phyloP scores from a whole-genome alignment of 2,329 filamentous ascomycete species.

The Hypomyces rosellus region DNA sequence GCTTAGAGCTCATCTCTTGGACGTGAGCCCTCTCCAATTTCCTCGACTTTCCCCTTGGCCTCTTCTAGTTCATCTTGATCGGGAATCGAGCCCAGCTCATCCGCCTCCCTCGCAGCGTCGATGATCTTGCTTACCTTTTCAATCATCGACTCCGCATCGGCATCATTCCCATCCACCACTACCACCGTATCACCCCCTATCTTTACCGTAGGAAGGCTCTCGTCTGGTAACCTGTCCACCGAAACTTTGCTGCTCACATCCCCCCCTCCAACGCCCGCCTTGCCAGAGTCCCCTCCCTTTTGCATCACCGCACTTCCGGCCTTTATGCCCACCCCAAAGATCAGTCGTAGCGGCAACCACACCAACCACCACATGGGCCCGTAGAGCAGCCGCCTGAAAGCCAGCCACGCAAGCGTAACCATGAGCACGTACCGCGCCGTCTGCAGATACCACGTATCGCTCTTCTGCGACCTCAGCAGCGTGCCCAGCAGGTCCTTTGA shows the following conservation, averaged over 20 bases:
- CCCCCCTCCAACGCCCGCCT: slow-evolving; percentile 20
- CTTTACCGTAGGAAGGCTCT: slow-evolving; percentile 44
- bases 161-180: slow-evolving; percentile 17
- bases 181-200: slow-evolving; percentile 29
- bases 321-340: slow-evolving; percentile 53
- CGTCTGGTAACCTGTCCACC: slow-evolving; percentile 31
- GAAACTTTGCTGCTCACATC: slow-evolving; percentile 23
- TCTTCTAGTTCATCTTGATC: slow-evolving; percentile 7
- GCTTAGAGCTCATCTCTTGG: slow-evolving; percentile 33
- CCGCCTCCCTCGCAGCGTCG: slow-evolving; percentile 34
- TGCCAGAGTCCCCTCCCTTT: slow-evolving; percentile 19
- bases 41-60: slow-evolving; percentile 16
- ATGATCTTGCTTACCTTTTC: slow-evolving; percentile 52
- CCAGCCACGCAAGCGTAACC: slow-evolving; percentile 73
- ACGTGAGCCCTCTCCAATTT: slow-evolving; percentile 22
- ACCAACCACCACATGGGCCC: slow-evolving; percentile 87
- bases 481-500: slow-evolving; percentile 71
- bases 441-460: slow-evolving; percentile 95
- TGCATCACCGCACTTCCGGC: slow-evolving; percentile 47
- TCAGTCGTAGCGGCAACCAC: slow-evolving; percentile 68
- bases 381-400: slow-evolving; percentile 80
- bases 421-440: slow-evolving; percentile 79
- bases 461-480: slow-evolving; percentile 82
- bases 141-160: slow-evolving; percentile 33
- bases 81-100: slow-evolving; percentile 19